These are phyloP conservation scores for Leptosphaerulina australis DNA, from an alignment of 2,329 filamentous ascomycete genomes.

Conservation along the genomic window DNA sequence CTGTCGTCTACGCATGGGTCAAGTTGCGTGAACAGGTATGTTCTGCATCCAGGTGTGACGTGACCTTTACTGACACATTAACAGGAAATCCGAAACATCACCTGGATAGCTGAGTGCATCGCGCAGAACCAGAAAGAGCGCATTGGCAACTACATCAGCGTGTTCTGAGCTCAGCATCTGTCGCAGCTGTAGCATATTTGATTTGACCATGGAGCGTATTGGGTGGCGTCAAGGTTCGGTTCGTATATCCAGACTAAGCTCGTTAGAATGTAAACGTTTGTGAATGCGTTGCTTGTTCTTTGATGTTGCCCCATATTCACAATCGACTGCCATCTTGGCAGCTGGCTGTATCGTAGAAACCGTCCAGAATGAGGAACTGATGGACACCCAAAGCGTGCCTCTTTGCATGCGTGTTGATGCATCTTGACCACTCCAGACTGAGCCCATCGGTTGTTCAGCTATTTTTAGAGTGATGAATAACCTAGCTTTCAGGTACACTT, in stretches of 20 bases:
- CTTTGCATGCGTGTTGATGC: too few species aligned
- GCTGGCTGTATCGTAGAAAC: not conserved
- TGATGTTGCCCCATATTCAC: not conserved
- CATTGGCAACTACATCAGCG: slow-evolving; percentile 98
- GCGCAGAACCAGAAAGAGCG: slow-evolving; percentile 99
- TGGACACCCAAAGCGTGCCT: too few species aligned
- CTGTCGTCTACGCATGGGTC: slow-evolving; percentile 96
- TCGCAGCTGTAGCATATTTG: slow-evolving; percentile 37
- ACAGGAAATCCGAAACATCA: slow-evolving; percentile 98
- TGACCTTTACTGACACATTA: slow-evolving; percentile 20
- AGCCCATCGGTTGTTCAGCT: too few species aligned
- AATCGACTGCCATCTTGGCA: too few species aligned
- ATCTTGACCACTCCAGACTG: too few species aligned
- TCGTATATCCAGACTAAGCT: slow-evolving; percentile 35
- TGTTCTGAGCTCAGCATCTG: slow-evolving; percentile 62
- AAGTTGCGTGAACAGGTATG: slow-evolving; percentile 95
- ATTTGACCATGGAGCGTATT: slow-evolving; percentile 34
- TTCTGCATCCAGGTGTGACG: slow-evolving; percentile 15
- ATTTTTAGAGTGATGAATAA: too few species aligned
- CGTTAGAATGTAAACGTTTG: slow-evolving; percentile 28
- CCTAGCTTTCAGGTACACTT: too few species aligned
- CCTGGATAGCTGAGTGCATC: slow-evolving; percentile 99
- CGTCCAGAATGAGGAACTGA: too few species aligned
- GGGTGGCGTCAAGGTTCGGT: slow-evolving; percentile 38
- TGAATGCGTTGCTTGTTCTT: slow-evolving; percentile 7